phyloP scores from a whole-genome alignment of 2,329 filamentous ascomycete genomes.

The Thielaviopsis ethacetica region DNA sequence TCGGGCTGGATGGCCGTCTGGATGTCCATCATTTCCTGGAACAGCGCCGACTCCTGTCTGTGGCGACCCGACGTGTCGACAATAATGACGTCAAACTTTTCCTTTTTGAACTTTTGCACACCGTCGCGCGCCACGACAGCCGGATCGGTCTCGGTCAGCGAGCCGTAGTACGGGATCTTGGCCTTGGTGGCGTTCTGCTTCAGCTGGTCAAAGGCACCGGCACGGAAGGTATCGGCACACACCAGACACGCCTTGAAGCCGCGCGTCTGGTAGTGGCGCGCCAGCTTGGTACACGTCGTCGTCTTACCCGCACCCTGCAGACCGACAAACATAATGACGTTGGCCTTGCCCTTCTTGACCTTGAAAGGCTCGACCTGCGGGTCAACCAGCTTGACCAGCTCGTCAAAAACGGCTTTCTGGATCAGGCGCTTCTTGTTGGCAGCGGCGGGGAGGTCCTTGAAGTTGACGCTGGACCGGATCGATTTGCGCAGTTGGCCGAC shows the following conservation, averaged over 20 bases:
- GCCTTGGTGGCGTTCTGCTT: slow-evolving; percentile 99
- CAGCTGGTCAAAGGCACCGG: slow-evolving; percentile 93
- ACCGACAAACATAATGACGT: slow-evolving; percentile 99
- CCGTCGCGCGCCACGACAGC: slow-evolving; percentile 87
- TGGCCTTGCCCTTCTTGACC: slow-evolving; percentile 87
- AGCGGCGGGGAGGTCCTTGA: slow-evolving; percentile 76
- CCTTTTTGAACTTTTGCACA: slow-evolving; percentile 98
- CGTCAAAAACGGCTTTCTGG: slow-evolving; percentile 94
- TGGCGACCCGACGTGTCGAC: slow-evolving; percentile 94
- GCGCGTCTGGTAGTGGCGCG: slow-evolving; percentile 81
- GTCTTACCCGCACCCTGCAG: slow-evolving; percentile 96
- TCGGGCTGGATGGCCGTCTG: slow-evolving; percentile 74
- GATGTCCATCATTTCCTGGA: slow-evolving; percentile 96
- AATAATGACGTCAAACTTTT: slow-evolving; percentile 95
- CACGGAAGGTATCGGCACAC: slow-evolving; percentile 95
- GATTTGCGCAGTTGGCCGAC: slow-evolving; percentile 84
- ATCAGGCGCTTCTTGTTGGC: slow-evolving; percentile 98
- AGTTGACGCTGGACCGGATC: slow-evolving; percentile 81
- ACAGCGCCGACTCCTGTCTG: slow-evolving; percentile 84
- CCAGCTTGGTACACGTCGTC: slow-evolving; percentile 93
- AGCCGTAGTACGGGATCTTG: slow-evolving; percentile 97
- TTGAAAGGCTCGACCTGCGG: slow-evolving; percentile 92
- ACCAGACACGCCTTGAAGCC: slow-evolving; percentile 89
- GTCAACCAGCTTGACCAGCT: slow-evolving; percentile 88
- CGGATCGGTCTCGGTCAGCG: slow-evolving; percentile 88